Percentiles rank a stretch among this genome's conserved stretches.
phyloP scores from a whole-genome alignment of 306 rosid genomes.

The Trifolium repens region DNA sequence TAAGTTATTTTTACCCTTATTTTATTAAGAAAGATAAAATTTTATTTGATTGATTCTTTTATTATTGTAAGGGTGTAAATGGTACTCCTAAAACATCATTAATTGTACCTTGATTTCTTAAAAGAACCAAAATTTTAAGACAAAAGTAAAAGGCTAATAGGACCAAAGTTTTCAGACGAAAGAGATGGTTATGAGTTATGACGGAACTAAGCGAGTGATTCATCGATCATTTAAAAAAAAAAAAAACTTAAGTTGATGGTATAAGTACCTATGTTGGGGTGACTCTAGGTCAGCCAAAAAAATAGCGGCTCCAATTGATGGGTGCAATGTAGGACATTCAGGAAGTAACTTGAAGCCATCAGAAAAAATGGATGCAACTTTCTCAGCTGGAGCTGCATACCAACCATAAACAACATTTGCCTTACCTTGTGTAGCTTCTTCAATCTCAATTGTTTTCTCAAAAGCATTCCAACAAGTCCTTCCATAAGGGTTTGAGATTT shows the following conservation, averaged over 20 bases:
- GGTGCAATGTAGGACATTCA: conserved; percentile 30
- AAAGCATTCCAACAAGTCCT: conserved; percentile 50
- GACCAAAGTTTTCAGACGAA: too few species aligned
- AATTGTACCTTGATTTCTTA: too few species aligned
- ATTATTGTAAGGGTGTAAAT: too few species aligned
- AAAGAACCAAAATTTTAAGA: too few species aligned
- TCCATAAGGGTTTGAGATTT: conserved; percentile 42
- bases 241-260: not conserved
- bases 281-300: conserved; percentile 47
- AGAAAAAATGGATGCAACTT: conserved; percentile 45
- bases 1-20: too few species aligned
- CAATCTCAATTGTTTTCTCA: conserved; percentile 45
- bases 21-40: too few species aligned
- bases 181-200: too few species aligned
- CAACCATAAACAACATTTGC: conserved; percentile 62
- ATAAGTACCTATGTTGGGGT: conserved; percentile 48
- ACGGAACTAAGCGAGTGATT: too few species aligned
- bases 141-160: too few species aligned
- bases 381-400: conserved; percentile 52
- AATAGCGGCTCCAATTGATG: conserved; percentile 48
- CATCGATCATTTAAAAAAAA: not conserved
- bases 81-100: too few species aligned
- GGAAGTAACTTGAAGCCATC: conserved; percentile 56
- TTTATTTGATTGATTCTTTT: too few species aligned
- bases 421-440: conserved; percentile 49